A percentile compares a stretch with the other conserved stretches of the same genome.
phyloP scores from a whole-genome alignment of 1,284 basidiomycete species.

The Ustilago crameri region DNA sequence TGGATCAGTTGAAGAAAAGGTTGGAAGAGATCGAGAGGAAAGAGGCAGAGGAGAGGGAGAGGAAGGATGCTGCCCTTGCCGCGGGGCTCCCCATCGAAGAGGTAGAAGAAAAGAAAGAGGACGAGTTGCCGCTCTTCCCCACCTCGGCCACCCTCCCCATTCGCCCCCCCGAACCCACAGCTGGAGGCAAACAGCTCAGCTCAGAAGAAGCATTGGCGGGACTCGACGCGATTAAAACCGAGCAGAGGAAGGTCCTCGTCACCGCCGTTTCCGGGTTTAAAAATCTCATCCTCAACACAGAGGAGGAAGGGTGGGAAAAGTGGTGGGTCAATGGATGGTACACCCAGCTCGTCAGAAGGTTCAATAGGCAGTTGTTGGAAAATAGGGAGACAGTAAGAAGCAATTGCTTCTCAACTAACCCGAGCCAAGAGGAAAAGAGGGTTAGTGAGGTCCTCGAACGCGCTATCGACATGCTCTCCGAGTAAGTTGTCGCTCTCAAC shows the following conservation, averaged over 20 bases:
- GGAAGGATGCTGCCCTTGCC: slow-evolving; percentile 45
- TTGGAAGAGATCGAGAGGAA: slow-evolving; percentile 46
- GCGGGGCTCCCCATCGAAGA: slow-evolving; percentile 35
- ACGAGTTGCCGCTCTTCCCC: slow-evolving; percentile 47
- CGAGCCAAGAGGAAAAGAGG: neutral
- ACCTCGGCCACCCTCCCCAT: slow-evolving; percentile 39
- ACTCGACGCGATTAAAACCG: slow-evolving; percentile 59
- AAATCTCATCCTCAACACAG: slow-evolving; percentile 4
- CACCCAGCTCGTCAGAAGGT: slow-evolving; percentile 44
- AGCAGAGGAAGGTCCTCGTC: slow-evolving; percentile 66
- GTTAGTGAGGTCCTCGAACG: slow-evolving; percentile 19
- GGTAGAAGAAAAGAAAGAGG: neutral
- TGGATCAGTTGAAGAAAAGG: slow-evolving; percentile 61
- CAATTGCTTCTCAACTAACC: slow-evolving; percentile 42
- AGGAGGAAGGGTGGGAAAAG: slow-evolving; percentile 36
- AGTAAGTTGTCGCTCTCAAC: too few species aligned
- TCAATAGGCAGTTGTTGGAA: slow-evolving; percentile 48
- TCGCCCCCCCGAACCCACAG: slow-evolving; percentile 20
- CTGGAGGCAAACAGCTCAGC: slow-evolving; percentile 16
- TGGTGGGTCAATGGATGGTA: slow-evolving; percentile 66
- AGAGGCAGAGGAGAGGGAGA: slow-evolving; percentile 48
- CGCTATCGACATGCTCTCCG: slow-evolving; percentile 38
- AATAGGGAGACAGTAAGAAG: slow-evolving; percentile 52
- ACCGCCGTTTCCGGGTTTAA: slow-evolving; percentile 48
- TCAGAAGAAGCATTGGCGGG: slow-evolving; percentile 44